Percentiles rank a stretch among this genome's conserved stretches.
Conservation (phyloP, 2,329 filamentous ascomycete species). For the Fusarium transvaalense region DNA sequence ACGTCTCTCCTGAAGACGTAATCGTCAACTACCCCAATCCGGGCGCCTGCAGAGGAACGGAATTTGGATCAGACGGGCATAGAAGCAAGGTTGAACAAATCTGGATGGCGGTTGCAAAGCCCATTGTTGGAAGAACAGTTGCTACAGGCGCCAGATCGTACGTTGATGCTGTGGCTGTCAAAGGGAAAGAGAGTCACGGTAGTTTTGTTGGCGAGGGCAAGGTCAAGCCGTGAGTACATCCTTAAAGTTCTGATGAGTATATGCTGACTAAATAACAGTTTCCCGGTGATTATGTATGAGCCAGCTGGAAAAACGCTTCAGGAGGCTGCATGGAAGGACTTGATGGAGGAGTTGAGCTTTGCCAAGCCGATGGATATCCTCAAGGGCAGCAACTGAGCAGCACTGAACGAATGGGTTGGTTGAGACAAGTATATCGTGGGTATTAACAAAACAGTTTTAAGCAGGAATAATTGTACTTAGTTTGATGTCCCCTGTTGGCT, state of each 20-base stretch:
- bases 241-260: rapidly evolving
- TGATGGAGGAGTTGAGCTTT: slow-evolving; percentile 44
- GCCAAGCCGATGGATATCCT: slow-evolving; percentile 29
- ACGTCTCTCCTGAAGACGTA: slow-evolving; percentile 56
- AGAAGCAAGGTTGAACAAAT: slow-evolving; percentile 31
- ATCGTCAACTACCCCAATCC: slow-evolving; percentile 63
- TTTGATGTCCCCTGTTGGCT: no score
- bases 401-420: no score
- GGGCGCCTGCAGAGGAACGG: slow-evolving; percentile 59
- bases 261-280: slow-evolving; percentile 27
- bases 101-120: slow-evolving; percentile 18
- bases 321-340: slow-evolving; percentile 40
- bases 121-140: slow-evolving; percentile 26
- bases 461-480: not conserved
- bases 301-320: slow-evolving; percentile 31
- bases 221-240: slow-evolving; percentile 44
- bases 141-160: slow-evolving; percentile 41
- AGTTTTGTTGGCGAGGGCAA: slow-evolving; percentile 45
- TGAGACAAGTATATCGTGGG: no score
- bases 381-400: not conserved
- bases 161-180: slow-evolving; percentile 41
- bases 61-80: slow-evolving; percentile 53
- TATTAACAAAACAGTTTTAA: not conserved
- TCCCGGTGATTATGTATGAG: slow-evolving; percentile 41
- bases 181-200: slow-evolving; percentile 44